A percentile compares a stretch with the other conserved stretches of the same genome.
Conservation (phyloP, 805 yeast genomes). For the Yamadazyma sp. region DNA sequence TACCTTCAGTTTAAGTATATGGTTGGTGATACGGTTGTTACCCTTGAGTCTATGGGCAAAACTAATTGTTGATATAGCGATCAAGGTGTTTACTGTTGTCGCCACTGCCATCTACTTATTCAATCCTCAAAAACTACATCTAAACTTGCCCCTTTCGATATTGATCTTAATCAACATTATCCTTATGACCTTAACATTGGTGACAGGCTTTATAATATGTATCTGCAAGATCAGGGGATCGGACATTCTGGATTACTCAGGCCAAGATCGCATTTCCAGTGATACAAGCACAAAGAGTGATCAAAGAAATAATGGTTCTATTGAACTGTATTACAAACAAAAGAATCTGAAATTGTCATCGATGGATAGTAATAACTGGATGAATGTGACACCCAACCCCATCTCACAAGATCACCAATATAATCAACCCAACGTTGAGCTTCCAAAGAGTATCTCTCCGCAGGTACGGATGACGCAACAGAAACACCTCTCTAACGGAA, state of each 20-base stretch:
- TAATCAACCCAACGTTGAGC: constrained; percentile 3
- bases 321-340: not conserved
- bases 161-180: constrained; percentile 10
- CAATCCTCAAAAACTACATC: not conserved
- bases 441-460: no score
- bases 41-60: constrained; percentile 6
- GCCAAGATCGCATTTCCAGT: not conserved
- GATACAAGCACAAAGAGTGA: not conserved
- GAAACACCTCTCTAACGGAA: no score
- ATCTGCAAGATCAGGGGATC: no score
- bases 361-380: constrained; percentile 14
- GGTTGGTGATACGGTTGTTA: constrained; percentile 13
- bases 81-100: constrained; percentile 9
- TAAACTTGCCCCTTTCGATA: constrained; percentile 7
- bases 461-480: no score
- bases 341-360: not conserved
- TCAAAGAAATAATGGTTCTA: not conserved
- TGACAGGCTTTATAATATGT: constrained; percentile 2
- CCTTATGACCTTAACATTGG: constrained; percentile 4
- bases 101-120: constrained; percentile 5
- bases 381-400: constrained; percentile 12
- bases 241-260: no score
- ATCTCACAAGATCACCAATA: not conserved
- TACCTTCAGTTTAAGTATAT: constrained; percentile 11
- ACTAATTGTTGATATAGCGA: not conserved